phyloP scores from a whole-genome alignment of 768 basidiomycete species.

The Tylopilus subfusipes region DNA sequence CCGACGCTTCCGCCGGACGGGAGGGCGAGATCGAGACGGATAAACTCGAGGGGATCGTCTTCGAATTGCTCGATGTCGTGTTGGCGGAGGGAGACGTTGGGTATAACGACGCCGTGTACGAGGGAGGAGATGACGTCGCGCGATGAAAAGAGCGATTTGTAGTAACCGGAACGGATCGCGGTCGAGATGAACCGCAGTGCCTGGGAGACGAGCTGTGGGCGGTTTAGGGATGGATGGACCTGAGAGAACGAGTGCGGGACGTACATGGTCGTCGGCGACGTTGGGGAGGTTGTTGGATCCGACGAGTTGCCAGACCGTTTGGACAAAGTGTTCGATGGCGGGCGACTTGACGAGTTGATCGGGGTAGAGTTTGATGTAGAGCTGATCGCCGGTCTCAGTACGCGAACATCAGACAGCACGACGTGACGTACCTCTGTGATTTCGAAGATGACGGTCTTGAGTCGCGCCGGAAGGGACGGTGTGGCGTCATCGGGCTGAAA shows the following conservation, averaged over 20 bases:
- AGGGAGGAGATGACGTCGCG: constrained; percentile 79
- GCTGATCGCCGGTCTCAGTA: constrained; percentile 34
- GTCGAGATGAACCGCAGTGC: constrained; percentile 89
- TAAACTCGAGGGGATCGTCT: constrained; percentile 94
- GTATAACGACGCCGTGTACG: constrained; percentile 86
- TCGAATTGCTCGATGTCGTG: constrained; percentile 95
- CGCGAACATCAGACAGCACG: neutral
- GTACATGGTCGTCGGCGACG: constrained; percentile 61
- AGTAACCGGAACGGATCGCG: constrained; percentile 84
- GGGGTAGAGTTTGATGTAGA: constrained; percentile 80
- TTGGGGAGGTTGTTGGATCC: constrained; percentile 63
- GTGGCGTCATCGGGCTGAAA: constrained; percentile 72
- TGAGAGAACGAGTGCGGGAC: constrained; percentile 15
- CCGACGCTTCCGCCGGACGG: constrained; percentile 43
- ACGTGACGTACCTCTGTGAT: constrained; percentile 66
- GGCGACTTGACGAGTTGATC: constrained; percentile 65
- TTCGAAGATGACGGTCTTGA: constrained; percentile 88
- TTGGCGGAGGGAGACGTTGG: constrained; percentile 88
- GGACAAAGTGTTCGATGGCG: constrained; percentile 72
- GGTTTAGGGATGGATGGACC: neutral
- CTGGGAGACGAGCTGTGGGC: constrained; percentile 75
- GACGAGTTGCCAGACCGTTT: constrained; percentile 86
- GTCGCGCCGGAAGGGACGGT: constrained; percentile 80
- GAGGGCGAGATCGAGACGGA: constrained; percentile 78
- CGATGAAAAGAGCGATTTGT: constrained; percentile 76